Evolutionary conservation across 805 yeast species (phyloP).

Genomic region (Kazachstania psychrophila): DNA sequence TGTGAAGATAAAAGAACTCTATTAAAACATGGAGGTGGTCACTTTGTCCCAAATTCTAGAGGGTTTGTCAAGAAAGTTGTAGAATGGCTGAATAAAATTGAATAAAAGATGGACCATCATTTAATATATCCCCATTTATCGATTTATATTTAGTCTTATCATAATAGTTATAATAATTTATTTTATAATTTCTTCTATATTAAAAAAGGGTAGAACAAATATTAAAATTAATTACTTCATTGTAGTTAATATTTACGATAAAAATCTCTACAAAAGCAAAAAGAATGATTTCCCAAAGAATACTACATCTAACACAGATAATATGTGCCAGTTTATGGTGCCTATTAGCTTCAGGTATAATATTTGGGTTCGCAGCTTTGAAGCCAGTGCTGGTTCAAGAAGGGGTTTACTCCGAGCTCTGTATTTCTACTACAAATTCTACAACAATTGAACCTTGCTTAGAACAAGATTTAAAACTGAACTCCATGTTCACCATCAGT

Average conservation of each 20-base stretch:
- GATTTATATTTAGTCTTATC: not conserved
- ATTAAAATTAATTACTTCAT: too few relatives aligned
- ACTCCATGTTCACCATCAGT: constrained; percentile 74
- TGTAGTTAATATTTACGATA: too few relatives aligned
- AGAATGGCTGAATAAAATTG: constrained; percentile 25
- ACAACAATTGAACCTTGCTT: constrained; percentile 36
- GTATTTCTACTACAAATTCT: constrained; percentile 30
- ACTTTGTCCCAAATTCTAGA: constrained; percentile 83
- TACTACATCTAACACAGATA: constrained; percentile 37
- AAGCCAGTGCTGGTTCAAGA: constrained; percentile 73
- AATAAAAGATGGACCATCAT: too few relatives aligned
- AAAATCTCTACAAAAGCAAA: too few relatives aligned
- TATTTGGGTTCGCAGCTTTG: constrained; percentile 92
- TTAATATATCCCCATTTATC: too few relatives aligned
- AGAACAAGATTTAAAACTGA: constrained; percentile 75
- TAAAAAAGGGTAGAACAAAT: too few relatives aligned
- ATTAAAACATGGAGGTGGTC: constrained; percentile 89
- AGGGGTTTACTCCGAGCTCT: constrained; percentile 61
- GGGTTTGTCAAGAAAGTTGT: constrained; percentile 30
- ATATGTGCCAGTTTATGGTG: constrained; percentile 79
- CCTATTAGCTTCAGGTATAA: constrained; percentile 82
- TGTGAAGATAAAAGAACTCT: constrained; percentile 35
- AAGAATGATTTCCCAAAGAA: not conserved
- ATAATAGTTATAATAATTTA: too few relatives aligned
- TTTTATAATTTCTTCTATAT: too few relatives aligned